These are phyloP conservation scores for Fusarium nurragi DNA, from an alignment of 2,329 filamentous ascomycete genomes.

Conservation along the genomic window DNA sequence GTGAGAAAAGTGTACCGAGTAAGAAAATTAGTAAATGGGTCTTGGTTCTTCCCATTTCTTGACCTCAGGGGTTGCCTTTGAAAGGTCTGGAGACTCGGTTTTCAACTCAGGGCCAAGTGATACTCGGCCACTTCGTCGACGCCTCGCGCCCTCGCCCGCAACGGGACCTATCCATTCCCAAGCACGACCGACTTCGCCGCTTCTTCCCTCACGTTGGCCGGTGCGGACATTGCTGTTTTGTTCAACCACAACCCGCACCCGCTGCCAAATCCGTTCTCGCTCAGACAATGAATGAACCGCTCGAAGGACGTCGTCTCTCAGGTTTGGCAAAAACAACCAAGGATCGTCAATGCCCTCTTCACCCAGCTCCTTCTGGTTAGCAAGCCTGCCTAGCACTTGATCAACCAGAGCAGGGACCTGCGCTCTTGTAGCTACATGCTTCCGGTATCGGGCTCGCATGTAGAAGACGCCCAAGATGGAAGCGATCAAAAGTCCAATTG, in stretches of 20 bases:
- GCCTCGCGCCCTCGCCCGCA: conserved; percentile 55
- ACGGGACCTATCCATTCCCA: conserved; percentile 77
- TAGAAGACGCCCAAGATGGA: conserved; percentile 66
- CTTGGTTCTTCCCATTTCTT: conserved; percentile 56
- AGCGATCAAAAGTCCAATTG: conserved; percentile 74
- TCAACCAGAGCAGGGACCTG: conserved; percentile 86
- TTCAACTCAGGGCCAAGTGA: conserved; percentile 56
- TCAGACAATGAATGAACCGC: conserved; percentile 80
- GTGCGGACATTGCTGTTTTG: conserved; percentile 91
- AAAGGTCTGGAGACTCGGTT: conserved; percentile 46
- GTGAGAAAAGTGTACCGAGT: conserved; percentile 4
- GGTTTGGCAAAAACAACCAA: conserved; percentile 86
- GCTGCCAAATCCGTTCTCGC: conserved; percentile 84
- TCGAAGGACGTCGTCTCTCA: conserved; percentile 89
- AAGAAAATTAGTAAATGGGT: conserved; percentile 52
- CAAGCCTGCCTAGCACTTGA: conserved; percentile 83
- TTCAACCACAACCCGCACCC: conserved; percentile 86
- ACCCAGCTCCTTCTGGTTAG: conserved; percentile 84
- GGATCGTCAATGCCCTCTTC: conserved; percentile 73
- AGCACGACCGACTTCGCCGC: conserved; percentile 71
- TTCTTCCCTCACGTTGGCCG: conserved; percentile 72
- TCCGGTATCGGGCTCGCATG: conserved; percentile 69
- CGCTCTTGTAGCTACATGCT: conserved; percentile 71
- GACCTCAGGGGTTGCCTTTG: conserved; percentile 37
- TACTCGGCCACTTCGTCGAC: conserved; percentile 63